Conservation (phyloP, 2,329 filamentous ascomycete species). For the Plenodomus biglobosus region DNA sequence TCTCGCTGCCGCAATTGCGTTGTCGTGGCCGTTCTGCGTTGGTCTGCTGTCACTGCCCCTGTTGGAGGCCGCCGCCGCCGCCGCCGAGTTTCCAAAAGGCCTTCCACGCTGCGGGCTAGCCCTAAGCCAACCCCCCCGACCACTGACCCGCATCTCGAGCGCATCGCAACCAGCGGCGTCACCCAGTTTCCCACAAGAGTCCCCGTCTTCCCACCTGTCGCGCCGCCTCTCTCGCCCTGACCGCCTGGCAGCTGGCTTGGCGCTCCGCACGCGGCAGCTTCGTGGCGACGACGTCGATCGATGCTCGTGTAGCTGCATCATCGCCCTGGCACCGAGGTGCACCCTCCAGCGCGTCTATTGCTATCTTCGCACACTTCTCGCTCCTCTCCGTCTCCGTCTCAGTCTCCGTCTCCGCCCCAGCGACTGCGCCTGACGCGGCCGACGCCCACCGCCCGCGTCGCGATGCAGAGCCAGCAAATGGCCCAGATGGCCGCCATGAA, state of each 20-base stretch:
- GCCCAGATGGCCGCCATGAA: conserved; percentile 69
- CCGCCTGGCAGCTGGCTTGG: conserved; percentile 17
- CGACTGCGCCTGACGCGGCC: conserved; percentile 23
- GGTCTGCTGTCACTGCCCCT: neutral
- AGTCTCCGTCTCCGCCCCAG: conserved; percentile 13
- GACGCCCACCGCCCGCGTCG: conserved; percentile 12
- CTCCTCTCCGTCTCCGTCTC: conserved; percentile 13
- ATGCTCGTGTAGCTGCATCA: conserved; percentile 32
- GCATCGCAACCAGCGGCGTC: neutral
- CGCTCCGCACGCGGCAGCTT: conserved; percentile 14
- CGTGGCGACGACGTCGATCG: conserved; percentile 32
- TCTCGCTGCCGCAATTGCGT: conserved; percentile 7
- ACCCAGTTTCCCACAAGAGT: conserved; percentile 5
- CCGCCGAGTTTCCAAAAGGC: neutral
- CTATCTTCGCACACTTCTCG: conserved; percentile 10
- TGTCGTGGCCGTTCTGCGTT: conserved; percentile 4
- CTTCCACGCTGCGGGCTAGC: neutral
- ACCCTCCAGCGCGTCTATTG: conserved; percentile 15
- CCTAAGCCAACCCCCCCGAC: neutral
- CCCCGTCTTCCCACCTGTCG: conserved; percentile 4
- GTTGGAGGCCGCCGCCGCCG: no score
- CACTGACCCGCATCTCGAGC: neutral
- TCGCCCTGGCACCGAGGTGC: conserved; percentile 31
- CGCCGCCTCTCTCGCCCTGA: conserved; percentile 9
- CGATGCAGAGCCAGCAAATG: conserved; percentile 55